Percentiles rank a stretch among this genome's conserved stretches.
Evolutionary conservation across 2,329 filamentous ascomycete genomes (phyloP).

Genomic region (Paracoccidioides brasiliensis): DNA sequence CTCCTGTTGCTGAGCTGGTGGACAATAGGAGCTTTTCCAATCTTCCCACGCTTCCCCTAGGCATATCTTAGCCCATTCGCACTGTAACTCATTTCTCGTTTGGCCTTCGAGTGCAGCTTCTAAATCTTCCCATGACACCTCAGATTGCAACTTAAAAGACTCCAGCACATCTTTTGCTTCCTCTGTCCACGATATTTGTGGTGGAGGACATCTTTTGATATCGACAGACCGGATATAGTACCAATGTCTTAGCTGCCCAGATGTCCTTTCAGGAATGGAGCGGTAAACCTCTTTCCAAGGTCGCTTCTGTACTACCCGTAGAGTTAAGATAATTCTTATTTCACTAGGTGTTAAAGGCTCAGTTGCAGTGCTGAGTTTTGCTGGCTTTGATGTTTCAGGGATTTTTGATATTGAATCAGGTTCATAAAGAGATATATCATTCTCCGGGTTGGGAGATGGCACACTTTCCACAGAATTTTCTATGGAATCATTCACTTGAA

Average conservation of each 20-base stretch:
- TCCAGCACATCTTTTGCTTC: constrained; percentile 1
- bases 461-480: not conserved
- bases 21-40: not conserved
- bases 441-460: not conserved
- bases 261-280: constrained; percentile 4
- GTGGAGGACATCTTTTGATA: not conserved
- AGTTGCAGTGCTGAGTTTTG: not conserved
- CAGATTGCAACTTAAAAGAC: constrained; percentile 1
- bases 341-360: constrained; percentile 5
- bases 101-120: constrained; percentile 5
- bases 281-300: constrained; percentile 8
- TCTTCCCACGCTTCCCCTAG: not conserved
- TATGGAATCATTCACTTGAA: not conserved
- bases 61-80: constrained; percentile 9
- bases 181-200: not conserved
- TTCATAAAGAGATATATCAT: not conserved
- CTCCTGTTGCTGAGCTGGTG: not conserved
- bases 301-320: constrained; percentile 6
- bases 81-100: constrained; percentile 6
- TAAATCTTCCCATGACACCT: constrained; percentile 6
- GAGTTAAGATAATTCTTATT: constrained; percentile 6
- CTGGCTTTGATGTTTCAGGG: not conserved
- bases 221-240: constrained; percentile 7
- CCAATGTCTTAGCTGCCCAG: constrained; percentile 8
- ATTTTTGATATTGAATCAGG: not conserved